Evolutionary conservation across 331 rosid genomes (phyloP).

Genomic region (Acacia concinna): DNA sequence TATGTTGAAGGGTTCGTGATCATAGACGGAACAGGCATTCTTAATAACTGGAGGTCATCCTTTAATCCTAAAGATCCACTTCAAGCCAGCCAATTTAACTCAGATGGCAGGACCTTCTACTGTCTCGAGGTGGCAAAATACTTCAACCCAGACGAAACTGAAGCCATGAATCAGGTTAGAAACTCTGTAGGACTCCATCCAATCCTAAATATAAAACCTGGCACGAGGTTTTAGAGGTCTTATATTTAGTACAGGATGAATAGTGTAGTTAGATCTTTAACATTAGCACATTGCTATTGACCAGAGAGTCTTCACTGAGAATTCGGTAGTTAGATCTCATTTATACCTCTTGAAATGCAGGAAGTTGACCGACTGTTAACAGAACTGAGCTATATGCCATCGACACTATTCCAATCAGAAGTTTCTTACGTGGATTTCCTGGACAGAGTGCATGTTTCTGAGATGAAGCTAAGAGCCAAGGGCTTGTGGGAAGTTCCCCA

Average conservation of each 20-base stretch:
- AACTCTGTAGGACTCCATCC: background rate
- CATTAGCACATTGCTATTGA: background rate
- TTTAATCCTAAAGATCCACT: constrained; percentile 76
- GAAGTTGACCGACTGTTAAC: background rate
- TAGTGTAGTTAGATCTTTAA: background rate
- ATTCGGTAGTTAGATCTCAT: background rate
- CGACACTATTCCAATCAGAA: background rate
- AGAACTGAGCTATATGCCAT: background rate
- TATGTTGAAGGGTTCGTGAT: constrained; percentile 90
- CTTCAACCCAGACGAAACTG: background rate
- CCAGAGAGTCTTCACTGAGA: background rate
- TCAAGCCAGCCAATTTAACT: constrained; percentile 23
- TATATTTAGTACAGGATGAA: too few species aligned
- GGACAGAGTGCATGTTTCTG: background rate
- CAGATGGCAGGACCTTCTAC: background rate
- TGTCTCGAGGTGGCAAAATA: background rate
- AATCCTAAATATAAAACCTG: too few species aligned
- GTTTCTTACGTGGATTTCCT: background rate
- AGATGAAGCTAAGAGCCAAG: background rate
- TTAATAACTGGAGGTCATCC: constrained; percentile 87
- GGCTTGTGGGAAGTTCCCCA: background rate
- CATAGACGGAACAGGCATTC: constrained; percentile 70
- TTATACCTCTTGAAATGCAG: background rate
- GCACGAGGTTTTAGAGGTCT: too few species aligned
- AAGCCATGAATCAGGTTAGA: background rate